These are phyloP conservation scores for Globisporangium splendens DNA, from an alignment of 352 stramenopile species.

Conservation along the genomic window DNA sequence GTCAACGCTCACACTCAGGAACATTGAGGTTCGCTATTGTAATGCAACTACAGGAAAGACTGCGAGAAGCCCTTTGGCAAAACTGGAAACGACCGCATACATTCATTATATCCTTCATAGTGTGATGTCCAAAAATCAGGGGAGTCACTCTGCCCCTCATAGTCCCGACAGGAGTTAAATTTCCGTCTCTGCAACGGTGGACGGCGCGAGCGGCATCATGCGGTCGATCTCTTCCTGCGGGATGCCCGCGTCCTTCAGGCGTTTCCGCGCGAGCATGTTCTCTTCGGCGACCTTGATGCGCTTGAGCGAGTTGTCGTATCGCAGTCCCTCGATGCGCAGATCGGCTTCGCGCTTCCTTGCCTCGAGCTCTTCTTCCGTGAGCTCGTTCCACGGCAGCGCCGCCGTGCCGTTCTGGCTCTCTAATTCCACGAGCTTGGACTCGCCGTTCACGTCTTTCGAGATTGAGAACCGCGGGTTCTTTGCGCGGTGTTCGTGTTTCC, in stretches of 20 bases:
- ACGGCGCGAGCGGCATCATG: slow-evolving; percentile 11
- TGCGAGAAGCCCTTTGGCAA: no score
- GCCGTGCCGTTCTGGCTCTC: background rate
- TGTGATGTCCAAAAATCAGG: no score
- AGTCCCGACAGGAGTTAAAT: background rate
- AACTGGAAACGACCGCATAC: no score
- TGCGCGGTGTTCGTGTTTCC: background rate
- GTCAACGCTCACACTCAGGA: no score
- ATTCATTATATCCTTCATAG: no score
- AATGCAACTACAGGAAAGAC: no score
- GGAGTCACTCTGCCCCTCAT: no score
- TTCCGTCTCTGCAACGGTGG: background rate
- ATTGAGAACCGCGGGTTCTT: slow-evolving; percentile 7
- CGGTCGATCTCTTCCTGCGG: slow-evolving; percentile 17
- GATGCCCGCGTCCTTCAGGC: slow-evolving; percentile 35
- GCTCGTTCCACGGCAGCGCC: slow-evolving; percentile 11
- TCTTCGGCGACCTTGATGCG: slow-evolving; percentile 12
- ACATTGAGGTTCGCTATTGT: no score
- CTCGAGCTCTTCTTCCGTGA: slow-evolving; percentile 14
- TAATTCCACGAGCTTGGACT: slow-evolving; percentile 7
- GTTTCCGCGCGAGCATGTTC: slow-evolving; percentile 38
- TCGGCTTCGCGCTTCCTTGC: slow-evolving; percentile 14
- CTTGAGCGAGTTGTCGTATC: slow-evolving; percentile 21
- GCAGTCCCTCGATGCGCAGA: slow-evolving; percentile 16
- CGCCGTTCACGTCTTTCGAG: slow-evolving; percentile 10